phyloP scores from a whole-genome alignment of 768 basidiomycete species.

The Harrya chromipes region DNA sequence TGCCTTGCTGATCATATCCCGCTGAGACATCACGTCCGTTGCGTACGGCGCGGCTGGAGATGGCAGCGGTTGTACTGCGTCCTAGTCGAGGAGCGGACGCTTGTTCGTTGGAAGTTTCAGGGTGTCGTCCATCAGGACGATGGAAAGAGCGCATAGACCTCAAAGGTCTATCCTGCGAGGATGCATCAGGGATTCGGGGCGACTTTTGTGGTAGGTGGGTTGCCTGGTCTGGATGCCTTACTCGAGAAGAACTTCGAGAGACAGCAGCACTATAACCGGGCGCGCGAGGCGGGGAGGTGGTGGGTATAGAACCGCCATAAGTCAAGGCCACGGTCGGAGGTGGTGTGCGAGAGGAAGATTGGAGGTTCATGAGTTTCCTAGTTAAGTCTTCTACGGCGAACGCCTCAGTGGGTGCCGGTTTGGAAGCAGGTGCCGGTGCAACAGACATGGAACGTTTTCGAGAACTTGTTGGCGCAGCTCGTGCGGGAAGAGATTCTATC shows the following conservation, averaged over 20 bases:
- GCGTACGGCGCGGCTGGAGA: constrained; percentile 11
- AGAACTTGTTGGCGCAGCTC: constrained; percentile 38
- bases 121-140: constrained; percentile 37
- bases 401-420: constrained; percentile 27
- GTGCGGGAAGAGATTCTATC: constrained; percentile 18
- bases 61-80: constrained; percentile 36
- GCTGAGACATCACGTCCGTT: constrained; percentile 15
- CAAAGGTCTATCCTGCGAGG: constrained; percentile 31
- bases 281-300: constrained; percentile 9
- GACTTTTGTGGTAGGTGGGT: constrained; percentile 19
- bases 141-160: constrained; percentile 63
- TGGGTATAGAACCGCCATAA: constrained; percentile 9
- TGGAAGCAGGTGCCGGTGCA: constrained; percentile 17
- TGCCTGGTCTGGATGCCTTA: constrained; percentile 12
- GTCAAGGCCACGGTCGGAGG: constrained; percentile 9
- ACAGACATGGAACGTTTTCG: constrained; percentile 33
- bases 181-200: constrained; percentile 17
- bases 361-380: constrained; percentile 52
- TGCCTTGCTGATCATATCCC: constrained; percentile 18
- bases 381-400: constrained; percentile 61
- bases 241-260: constrained; percentile 24
- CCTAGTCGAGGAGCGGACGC: constrained; percentile 29
- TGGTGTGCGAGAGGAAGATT: constrained; percentile 27
- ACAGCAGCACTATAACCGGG: constrained; percentile 8
- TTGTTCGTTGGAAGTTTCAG: constrained; percentile 35